Evolutionary conservation across 1,139 yeast species (phyloP), one percentile per base, ranked within the genome.

Genomic region (Blastobotrys raffinosifermentans): DNA sequence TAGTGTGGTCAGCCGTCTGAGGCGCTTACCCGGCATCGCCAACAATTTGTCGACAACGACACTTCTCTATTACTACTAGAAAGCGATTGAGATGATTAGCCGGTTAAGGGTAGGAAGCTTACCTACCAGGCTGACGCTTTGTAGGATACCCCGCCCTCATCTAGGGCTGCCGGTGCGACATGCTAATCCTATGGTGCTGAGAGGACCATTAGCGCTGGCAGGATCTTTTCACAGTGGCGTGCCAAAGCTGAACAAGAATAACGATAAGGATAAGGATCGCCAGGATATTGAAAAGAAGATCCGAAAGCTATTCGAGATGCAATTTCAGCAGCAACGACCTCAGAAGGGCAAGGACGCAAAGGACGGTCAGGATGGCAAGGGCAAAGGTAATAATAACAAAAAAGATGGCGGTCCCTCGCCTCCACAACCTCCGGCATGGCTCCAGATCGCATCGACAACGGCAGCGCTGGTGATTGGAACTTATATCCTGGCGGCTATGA

Each of bases 361-460:
- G 11, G 27, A 9, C 6, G 21, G 8, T 9, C 6, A 19, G 6
- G 21, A 9, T 9, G 9, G 21, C 21, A 6, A 9, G 9, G 21
- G 21, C 6, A 19, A 19, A 6, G 21, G 9, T 9, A 19, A 46
- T 10, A 42, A 49, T 15, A 51, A 60, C 20, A 48, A 46, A 38
- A 53, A 59, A 43, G 52, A 60, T 9, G 45, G 59, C 11, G 41
- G 69, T 7, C 63, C 59, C 40, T 69, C 66, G 46, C 44, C 29
- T 31, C 40, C 29, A 19, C 41, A 38, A 34, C 42, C 37, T 33
- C 44, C 22, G 44, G 32, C 31, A 47, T 41, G 37, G 48, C 37
- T 30, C 40, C 48, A 57, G 45, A 50, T 48, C 19, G 55, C 9
- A 40, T 59, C 1, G 41, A 57, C 19, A 53, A 33, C 2, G 16